Base-by-base conservation (phyloP, 163 green algal genomes). In the Scenedesmus sp. region DNA sequence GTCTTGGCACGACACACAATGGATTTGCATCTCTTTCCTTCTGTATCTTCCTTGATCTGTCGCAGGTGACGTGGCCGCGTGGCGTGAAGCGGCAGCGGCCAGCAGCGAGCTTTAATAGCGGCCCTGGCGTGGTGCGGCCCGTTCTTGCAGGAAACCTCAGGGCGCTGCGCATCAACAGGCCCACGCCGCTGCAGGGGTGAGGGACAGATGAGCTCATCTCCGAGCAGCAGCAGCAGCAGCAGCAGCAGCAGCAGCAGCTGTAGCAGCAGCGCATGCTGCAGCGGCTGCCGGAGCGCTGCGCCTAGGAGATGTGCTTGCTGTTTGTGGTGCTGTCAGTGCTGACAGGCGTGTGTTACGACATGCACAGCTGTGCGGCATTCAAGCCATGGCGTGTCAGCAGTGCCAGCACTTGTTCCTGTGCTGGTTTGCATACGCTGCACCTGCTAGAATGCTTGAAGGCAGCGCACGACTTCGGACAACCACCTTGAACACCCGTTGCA, bases 161-260 rank as follows among this genome's bases (percentile, higher is more conserved):
- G 59, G 52, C 60, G n/a, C 6, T 52, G 23, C 55, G 86, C 10
- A 55, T 92, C 62, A 56, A 84, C 16, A 64, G 88, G 62, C 93
- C 94, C 8, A 96, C 94, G 6, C 93, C 93, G 18, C 82, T 96
- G 46, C 85, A 87, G 54, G 86, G 66, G 86, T 81, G 86, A 57
- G 60, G 2, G 34, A 46, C 34, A 46, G 34, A 46, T 46, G 34
- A 46, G 34, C 34, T 46, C 34, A 46, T 46, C 0, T 46, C 34
- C 0, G 34, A 46, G 34, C 34, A 46, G 34, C 34, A 59, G 10
- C n/a, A 57, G 54, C 81, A 86, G 54, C 81, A 57, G 20, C 34
- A 56, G 10, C 20, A 60, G 18, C 20, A 86, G 20, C 20, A 62
- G 20, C 20, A 62, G 81, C 20, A 86, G 81, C 20, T 46, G 81